Evolutionary conservation across 306 rosid species (phyloP).

Genomic region (Neltuma alba): DNA sequence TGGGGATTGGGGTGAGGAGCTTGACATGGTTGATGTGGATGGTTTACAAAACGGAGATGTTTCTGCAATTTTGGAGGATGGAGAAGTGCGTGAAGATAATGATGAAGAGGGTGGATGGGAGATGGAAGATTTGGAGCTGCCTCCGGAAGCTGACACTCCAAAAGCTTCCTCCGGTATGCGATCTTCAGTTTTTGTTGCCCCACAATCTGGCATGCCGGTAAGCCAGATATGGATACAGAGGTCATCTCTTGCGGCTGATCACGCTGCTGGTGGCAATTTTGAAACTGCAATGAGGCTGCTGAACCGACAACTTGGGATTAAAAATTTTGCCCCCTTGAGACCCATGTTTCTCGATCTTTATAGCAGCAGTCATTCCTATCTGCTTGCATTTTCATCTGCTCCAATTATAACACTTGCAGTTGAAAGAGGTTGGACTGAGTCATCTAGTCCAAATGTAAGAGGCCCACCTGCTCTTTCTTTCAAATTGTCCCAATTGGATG

Average conservation of each 20-base stretch:
- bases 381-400: conserved; percentile 78
- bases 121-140: conserved; percentile 88
- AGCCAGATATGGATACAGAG: conserved; percentile 90
- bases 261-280: conserved; percentile 91
- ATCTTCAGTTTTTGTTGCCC: conserved; percentile 71
- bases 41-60: conserved; percentile 72
- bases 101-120: conserved; percentile 94
- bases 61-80: conserved; percentile 61
- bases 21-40: conserved; percentile 72
- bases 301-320: conserved; percentile 86
- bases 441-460: conserved; percentile 80
- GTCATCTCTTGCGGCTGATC: conserved; percentile 96
- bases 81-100: conserved; percentile 65
- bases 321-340: conserved; percentile 75
- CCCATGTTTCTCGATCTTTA: conserved; percentile 82
- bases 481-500: conserved; percentile 80
- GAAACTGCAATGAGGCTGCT: conserved; percentile 93
- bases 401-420: conserved; percentile 77
- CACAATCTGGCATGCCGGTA: conserved; percentile 91
- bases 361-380: conserved; percentile 74
- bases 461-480: conserved; percentile 79
- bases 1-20: conserved; percentile 82
- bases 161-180: conserved; percentile 60
- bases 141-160: conserved; percentile 84
- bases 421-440: conserved; percentile 87